phyloP scores from a whole-genome alignment of 2,329 filamentous ascomycete genomes.

The Aureobasidium sp. region DNA sequence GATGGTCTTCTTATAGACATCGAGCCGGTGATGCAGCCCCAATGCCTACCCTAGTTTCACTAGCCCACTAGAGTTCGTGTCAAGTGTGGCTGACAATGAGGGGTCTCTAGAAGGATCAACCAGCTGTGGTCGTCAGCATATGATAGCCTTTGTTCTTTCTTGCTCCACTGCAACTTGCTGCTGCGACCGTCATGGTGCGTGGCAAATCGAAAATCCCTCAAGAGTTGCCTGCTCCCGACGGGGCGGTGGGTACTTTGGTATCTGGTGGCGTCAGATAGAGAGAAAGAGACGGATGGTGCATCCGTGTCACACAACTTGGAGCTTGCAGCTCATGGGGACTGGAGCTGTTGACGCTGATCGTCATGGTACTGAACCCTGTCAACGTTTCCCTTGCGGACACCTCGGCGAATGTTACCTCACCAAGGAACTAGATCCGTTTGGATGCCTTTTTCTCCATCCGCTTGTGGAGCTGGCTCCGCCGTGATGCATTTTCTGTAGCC shows the following conservation, averaged over 20 bases:
- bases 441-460: neutral
- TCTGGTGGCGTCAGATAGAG: neutral
- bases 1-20: neutral
- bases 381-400: neutral
- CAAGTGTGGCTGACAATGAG: neutral
- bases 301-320: neutral
- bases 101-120: neutral
- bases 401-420: neutral
- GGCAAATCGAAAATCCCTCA: neutral
- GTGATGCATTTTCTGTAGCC: neutral
- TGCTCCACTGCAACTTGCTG: neutral
- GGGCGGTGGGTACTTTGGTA: neutral
- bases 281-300: neutral
- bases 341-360: neutral
- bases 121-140: neutral
- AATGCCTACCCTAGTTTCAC: neutral
- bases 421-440: neutral
- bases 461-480: neutral
- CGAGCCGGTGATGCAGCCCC: neutral
- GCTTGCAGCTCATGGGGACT: neutral
- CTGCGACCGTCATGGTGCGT: neutral
- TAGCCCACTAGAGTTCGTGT: neutral
- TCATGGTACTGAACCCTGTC: neutral
- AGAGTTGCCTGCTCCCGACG: neutral
- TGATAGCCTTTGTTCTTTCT: neutral